Conservation (phyloP, 2,329 filamentous ascomycete genomes). For the Aureobasidium sp. region DNA sequence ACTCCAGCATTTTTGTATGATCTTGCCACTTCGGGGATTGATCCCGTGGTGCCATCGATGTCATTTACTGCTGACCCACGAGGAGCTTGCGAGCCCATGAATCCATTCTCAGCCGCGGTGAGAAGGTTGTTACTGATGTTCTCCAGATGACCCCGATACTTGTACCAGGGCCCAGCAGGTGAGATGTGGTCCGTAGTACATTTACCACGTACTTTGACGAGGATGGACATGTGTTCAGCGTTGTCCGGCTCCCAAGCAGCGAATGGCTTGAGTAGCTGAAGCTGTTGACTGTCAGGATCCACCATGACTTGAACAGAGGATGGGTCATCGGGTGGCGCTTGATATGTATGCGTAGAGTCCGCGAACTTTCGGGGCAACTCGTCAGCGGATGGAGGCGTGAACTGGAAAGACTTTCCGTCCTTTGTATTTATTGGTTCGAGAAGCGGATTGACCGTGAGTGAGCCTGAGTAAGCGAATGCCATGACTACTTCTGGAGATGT, state of each 20-base stretch:
- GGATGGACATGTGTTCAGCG: constrained; percentile 69
- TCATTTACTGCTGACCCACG: constrained; percentile 91
- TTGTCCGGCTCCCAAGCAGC: constrained; percentile 71
- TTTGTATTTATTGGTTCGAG: constrained; percentile 77
- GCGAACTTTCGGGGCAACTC: too few relatives aligned
- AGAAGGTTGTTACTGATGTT: constrained; percentile 98
- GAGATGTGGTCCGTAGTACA: constrained; percentile 99
- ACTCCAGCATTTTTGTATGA: constrained; percentile 69
- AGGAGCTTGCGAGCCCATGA: constrained; percentile 88
- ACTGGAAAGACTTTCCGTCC: constrained; percentile 71
- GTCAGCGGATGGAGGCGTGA: constrained; percentile 62
- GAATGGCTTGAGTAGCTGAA: constrained; percentile 88
- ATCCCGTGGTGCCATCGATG: constrained; percentile 57
- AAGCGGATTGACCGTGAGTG: constrained; percentile 88
- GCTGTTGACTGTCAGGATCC: constrained; percentile 74
- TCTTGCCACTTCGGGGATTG: constrained; percentile 81
- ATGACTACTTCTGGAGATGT: constrained; percentile 95
- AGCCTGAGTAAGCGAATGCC: constrained; percentile 87
- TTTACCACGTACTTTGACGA: constrained; percentile 95
- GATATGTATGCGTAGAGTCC: constrained; percentile 72
- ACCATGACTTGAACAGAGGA: constrained; percentile 68
- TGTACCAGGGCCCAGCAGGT: constrained; percentile 92
- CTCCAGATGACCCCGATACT: constrained; percentile 97
- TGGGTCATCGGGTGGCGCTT: constrained; percentile 66
- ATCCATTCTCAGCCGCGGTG: constrained; percentile 87